Evolutionary conservation across 2,329 filamentous ascomycete species (phyloP).

Genomic region (Aspergillus pseudoglaucus): DNA sequence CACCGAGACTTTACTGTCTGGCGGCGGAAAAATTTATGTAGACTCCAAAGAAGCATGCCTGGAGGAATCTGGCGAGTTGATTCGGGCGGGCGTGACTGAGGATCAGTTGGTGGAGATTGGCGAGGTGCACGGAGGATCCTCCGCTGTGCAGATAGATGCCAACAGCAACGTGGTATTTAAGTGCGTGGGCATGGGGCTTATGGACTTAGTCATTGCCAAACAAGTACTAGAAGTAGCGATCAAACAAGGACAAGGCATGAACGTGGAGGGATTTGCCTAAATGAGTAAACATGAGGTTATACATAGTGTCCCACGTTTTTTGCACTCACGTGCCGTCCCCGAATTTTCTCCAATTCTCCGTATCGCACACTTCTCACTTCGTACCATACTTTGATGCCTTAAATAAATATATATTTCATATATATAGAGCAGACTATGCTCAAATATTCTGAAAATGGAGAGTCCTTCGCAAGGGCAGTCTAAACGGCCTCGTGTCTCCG

Average conservation of each 20-base stretch:
- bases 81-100: constrained; percentile 31
- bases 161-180: constrained; percentile 43
- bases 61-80: constrained; percentile 43
- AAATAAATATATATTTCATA: background rate
- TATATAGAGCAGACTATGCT: constrained; percentile 1
- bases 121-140: constrained; percentile 23
- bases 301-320: too few species aligned
- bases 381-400: too few species aligned
- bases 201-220: constrained; percentile 44
- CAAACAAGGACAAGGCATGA: constrained; percentile 25
- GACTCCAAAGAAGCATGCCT: constrained; percentile 47
- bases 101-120: constrained; percentile 40
- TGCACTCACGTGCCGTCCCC: background rate
- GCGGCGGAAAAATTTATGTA: constrained; percentile 62
- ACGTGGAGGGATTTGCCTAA: constrained; percentile 28
- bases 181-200: constrained; percentile 47
- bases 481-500: constrained; percentile 35
- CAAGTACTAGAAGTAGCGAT: constrained; percentile 33
- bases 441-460: constrained; percentile 18
- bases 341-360: background rate
- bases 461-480: constrained; percentile 23
- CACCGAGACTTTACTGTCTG: constrained; percentile 40
- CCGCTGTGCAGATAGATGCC: constrained; percentile 19
- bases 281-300: too few species aligned
- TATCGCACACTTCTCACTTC: too few species aligned